Evolutionary conservation across 2,329 filamentous ascomycete species (phyloP).

Genomic region (Cladorrhinum sp.): DNA sequence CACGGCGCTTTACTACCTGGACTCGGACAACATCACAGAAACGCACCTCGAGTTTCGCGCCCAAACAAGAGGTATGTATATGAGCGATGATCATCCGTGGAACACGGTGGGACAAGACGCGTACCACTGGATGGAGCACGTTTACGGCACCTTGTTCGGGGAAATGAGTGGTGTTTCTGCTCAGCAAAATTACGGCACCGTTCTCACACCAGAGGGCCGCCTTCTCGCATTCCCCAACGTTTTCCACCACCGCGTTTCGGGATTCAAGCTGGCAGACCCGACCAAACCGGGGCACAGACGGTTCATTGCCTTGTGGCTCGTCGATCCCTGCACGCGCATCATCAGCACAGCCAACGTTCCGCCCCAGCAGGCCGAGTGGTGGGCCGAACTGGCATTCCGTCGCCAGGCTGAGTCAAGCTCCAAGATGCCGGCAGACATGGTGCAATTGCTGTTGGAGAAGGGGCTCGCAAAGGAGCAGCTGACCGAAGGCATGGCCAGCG

Average conservation of each 20-base stretch:
- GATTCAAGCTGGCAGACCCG: conserved; percentile 48
- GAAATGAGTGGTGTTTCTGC: conserved; percentile 23
- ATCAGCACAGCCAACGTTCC: conserved; percentile 43
- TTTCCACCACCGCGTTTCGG: conserved; percentile 48
- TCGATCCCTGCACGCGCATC: conserved; percentile 53
- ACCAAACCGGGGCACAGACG: conserved; percentile 53
- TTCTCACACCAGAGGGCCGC: conserved; percentile 41
- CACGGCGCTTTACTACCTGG: conserved; percentile 53
- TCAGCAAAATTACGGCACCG: conserved; percentile 41
- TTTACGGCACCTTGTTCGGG: conserved; percentile 21
- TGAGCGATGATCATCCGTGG: background rate
- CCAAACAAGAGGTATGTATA: conserved; percentile 21
- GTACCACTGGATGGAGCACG: conserved; percentile 17
- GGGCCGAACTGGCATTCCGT: conserved; percentile 28
- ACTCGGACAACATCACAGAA: conserved; percentile 48
- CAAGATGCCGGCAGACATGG: conserved; percentile 21
- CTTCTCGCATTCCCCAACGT: conserved; percentile 44
- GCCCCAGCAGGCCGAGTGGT: conserved; percentile 39
- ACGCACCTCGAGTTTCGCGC: conserved; percentile 43
- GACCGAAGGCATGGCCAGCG: background rate
- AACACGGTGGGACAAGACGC: conserved; percentile 15
- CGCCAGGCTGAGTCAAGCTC: conserved; percentile 2
- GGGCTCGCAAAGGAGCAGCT: conserved; percentile 14
- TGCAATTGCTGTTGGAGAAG: conserved; percentile 20
- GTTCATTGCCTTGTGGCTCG: conserved; percentile 56